Base-by-base conservation (phyloP, 441 rosid species). In the Syzygium syzygioides region DNA sequence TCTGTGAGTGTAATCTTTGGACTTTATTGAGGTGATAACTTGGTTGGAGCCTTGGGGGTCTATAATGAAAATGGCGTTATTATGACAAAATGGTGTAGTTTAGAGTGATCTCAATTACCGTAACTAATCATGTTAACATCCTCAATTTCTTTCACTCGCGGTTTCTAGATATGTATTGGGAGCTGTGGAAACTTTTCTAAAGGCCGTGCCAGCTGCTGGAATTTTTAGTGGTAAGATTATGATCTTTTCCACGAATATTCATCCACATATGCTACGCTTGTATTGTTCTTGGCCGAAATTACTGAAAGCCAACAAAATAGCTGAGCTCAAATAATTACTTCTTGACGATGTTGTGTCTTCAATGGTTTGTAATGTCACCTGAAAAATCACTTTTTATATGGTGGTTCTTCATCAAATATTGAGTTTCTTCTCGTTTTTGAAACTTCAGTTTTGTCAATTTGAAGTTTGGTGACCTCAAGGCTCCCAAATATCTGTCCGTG, bases 101-200 rank as follows among this genome's bases (percentile, higher is more conserved):
- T 54, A 34, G 87, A 85, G 66, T 32, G 87, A 85, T 85, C 66
- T 34, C 1, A 7, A 55, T 55, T 30, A 68, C 66, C 53, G 55
- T 41, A 79, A 60, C 86, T 87, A 83, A 88, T 34, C 48, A 12
- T 15, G 62, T 62, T 41, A 87, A 76, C 87, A 34, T 86, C 37
- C 88, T 80, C 4, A 10, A 48, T 59, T 88, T 55, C 59, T 37
- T 93, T n/a, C 30, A 28, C 71, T 86, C 86, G 37, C 90, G 89
- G 79, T 89, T 52, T 88, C 88, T 91, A 98, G 99, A 90, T 98
- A 98, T 93, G 99, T 97, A 86, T 95, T 98, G 95, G 99, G 99
- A 93, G 99, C 99, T 89, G 98, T 98, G 79, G 99, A 98, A 92
- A 98, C 99, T 90, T 98, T 98, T 91, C 91, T 98, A 89, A 97